These are phyloP conservation scores for Chrysoporthe puriensis DNA, from an alignment of 2,329 filamentous ascomycete genomes.

Conservation along the genomic window DNA sequence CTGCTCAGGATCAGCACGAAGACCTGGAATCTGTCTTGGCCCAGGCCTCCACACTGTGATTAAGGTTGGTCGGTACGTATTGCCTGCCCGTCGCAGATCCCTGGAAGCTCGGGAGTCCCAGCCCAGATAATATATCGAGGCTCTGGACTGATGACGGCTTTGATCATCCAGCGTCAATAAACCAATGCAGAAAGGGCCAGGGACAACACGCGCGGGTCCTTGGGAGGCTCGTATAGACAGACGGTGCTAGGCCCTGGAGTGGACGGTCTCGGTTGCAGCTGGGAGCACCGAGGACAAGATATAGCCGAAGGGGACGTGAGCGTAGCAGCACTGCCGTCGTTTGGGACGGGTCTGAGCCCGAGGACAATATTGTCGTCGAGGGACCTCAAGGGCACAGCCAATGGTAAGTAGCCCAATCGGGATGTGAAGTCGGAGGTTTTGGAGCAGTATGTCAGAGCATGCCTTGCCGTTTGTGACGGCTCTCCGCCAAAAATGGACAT, in stretches of 20 bases:
- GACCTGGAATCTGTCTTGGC: conserved; percentile 6
- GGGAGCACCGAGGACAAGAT: background rate
- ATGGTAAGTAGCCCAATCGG: background rate
- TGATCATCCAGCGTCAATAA: background rate
- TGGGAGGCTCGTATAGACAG: background rate
- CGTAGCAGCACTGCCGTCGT: background rate
- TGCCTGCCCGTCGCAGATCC: conserved; percentile 1
- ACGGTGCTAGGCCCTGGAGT: background rate
- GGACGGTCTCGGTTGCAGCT: background rate
- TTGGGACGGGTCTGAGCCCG: background rate
- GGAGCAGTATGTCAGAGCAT: background rate
- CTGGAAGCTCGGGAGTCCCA: background rate
- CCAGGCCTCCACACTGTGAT: conserved; percentile 16
- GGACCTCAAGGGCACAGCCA: background rate
- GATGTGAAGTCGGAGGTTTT: background rate
- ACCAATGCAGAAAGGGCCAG: background rate
- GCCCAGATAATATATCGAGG: background rate
- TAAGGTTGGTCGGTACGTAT: conserved; percentile 13
- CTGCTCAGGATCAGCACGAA: conserved; percentile 9
- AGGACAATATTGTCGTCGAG: background rate
- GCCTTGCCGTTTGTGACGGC: background rate
- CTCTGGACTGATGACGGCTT: background rate
- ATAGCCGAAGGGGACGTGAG: background rate
- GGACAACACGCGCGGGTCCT: background rate
- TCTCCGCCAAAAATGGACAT: background rate